Conservation (phyloP, 169 alveolate genomes). For the Babesia ovata region DNA sequence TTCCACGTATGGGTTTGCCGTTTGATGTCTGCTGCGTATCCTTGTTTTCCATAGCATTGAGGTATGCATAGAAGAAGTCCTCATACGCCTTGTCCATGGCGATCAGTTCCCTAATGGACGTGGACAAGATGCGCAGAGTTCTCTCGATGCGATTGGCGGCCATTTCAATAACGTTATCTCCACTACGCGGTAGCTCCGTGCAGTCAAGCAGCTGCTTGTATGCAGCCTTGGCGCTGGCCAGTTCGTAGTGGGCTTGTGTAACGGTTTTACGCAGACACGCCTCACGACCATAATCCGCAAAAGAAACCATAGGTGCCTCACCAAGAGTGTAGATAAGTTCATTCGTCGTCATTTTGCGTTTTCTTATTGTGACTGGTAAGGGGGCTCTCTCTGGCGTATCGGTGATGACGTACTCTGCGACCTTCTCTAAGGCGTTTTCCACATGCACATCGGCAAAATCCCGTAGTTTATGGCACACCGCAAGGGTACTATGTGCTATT, state of each 20-base stretch:
- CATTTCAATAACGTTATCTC: background rate
- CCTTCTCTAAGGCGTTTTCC: background rate
- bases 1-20: too few relatives aligned
- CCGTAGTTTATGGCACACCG: background rate
- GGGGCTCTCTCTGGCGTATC: conserved; percentile 5
- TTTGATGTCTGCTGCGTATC: background rate
- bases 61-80: conserved; percentile 45
- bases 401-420: background rate
- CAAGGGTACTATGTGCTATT: background rate
- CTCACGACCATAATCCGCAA: conserved; percentile 4
- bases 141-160: conserved; percentile 24
- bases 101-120: conserved; percentile 19
- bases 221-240: conserved; percentile 30
- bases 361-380: conserved; percentile 8
- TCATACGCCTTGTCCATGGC: conserved; percentile 15
- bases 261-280: conserved; percentile 22
- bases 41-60: conserved; percentile 6
- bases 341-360: conserved; percentile 36
- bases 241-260: conserved; percentile 47
- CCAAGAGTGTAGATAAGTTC: conserved; percentile 35
- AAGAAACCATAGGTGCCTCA: background rate
- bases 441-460: background rate
- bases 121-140: conserved; percentile 30
- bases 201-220: conserved; percentile 17
- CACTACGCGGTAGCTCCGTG: background rate